Conservation (phyloP, 805 yeast genomes). For the Ogataea pini region DNA sequence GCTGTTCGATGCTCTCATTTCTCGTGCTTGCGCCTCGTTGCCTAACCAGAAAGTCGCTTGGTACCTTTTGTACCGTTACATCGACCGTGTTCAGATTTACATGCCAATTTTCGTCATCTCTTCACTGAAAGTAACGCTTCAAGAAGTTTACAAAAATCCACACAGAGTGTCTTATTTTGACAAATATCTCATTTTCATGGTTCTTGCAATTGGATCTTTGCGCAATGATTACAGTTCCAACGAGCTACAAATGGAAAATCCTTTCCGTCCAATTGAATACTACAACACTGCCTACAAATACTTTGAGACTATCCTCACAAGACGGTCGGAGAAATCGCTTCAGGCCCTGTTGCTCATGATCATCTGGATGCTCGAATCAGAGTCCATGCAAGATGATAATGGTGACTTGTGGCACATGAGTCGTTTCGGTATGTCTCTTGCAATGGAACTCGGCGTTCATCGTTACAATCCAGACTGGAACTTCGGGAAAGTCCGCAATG, state of each 20-base stretch:
- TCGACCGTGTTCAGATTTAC: constrained; percentile 23
- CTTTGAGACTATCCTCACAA: constrained; percentile 24
- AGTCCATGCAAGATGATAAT: constrained; percentile 26
- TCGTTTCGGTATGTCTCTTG: constrained; percentile 29
- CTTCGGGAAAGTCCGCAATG: constrained; percentile 25
- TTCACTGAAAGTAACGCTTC: constrained; percentile 11
- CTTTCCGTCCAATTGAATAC: constrained; percentile 25
- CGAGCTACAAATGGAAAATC: constrained; percentile 15
- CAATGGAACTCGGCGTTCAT: constrained; percentile 32
- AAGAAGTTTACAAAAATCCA: constrained; percentile 18
- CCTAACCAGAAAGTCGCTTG: constrained; percentile 21
- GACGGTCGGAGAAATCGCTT: constrained; percentile 25
- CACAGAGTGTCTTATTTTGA: constrained; percentile 21
- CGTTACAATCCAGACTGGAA: constrained; percentile 30
- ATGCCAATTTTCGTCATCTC: constrained; percentile 23
- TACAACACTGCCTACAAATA: constrained; percentile 28
- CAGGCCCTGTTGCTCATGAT: constrained; percentile 26
- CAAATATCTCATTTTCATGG: constrained; percentile 25
- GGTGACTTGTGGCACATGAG: constrained; percentile 31
- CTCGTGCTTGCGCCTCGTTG: constrained; percentile 26
- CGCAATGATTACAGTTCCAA: constrained; percentile 4
- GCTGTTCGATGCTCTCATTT: constrained; percentile 20
- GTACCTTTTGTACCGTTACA: constrained; percentile 17
- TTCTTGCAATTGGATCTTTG: constrained; percentile 24
- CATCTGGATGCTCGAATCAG: constrained; percentile 26